Evolutionary conservation across 352 stramenopile genomes (phyloP), one percentile per base, ranked within the genome.

Genomic region (Achlya hypogyna): DNA sequence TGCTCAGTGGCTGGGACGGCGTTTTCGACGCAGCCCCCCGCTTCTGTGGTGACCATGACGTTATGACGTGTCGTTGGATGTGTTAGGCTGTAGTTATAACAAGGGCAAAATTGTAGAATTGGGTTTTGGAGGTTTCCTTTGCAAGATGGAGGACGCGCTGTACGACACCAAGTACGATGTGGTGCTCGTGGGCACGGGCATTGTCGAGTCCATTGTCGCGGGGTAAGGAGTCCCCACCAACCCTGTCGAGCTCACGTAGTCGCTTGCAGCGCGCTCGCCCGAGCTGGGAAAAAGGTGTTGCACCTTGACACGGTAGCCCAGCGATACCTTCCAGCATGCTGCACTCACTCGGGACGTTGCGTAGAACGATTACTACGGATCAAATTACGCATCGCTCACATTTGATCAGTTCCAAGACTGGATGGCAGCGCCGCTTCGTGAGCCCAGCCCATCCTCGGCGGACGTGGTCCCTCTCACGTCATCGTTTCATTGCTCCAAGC

Each of bases 361-460:
- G 29, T 69, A 90, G 83, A 90, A 89, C 73, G 83, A 91, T 60
- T 89, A 89, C 54, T 91, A 91, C 52, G 83, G 83, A 32, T 89
- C 79, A 73, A 86, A 91, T 62, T 89, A 87, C 56, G 80, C 83
- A 28, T 89, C 83, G 6, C 84, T 91, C 59, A 72, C 76, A 9
- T 72, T 91, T 27, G 34, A 71, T 22, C 76, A 86, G 49, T 90
- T 91, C 53, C 53, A 35, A 0, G 34, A 40, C 31, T 23, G 5
- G 34, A 49, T 20, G 47, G n/a, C 60, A 4, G 22, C n/a, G 9
- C 62, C 43, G 16, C 67, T 9, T 28, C 16, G 14, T 20, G 23
- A 67, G n/a, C n/a, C 14, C 20, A 31, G 2, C 40, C 28, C 53
- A 3, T 27, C 35, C n/a, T 49, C 51, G 23, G 40, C 63, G 47